These are phyloP conservation scores for Teratosphaeria epicoccoides DNA, from an alignment of 2,329 filamentous ascomycete genomes.

Conservation along the genomic window DNA sequence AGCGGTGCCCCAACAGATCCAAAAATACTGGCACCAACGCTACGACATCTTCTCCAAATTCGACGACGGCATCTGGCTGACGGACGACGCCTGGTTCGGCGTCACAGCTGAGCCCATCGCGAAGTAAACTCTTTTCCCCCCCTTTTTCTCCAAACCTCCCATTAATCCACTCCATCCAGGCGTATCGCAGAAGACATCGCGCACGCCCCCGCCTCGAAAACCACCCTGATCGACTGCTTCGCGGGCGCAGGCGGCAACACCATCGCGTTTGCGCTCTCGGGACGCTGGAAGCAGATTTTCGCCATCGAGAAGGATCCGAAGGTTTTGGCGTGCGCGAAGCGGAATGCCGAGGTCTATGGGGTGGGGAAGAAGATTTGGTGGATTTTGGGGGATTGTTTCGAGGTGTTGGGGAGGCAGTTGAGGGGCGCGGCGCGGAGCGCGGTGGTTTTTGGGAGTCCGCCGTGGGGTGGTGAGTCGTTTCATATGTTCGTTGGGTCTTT, in stretches of 20 bases:
- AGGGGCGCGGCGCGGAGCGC: conserved; percentile 39
- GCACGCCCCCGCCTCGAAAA: conserved; percentile 44
- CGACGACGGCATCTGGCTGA: conserved; percentile 80
- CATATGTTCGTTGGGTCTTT: not conserved
- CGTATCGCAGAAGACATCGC: conserved; percentile 66
- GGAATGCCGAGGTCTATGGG: conserved; percentile 80
- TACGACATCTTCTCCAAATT: conserved; percentile 81
- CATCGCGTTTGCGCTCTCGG: conserved; percentile 81
- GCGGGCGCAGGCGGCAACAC: conserved; percentile 86
- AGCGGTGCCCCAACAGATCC: conserved; percentile 71
- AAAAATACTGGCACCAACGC: conserved; percentile 88
- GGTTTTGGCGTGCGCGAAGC: conserved; percentile 78
- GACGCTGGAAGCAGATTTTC: conserved; percentile 71
- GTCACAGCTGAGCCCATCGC: conserved; percentile 91
- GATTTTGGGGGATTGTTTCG: conserved; percentile 79
- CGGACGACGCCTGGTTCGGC: conserved; percentile 90
- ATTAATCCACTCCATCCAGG: not conserved
- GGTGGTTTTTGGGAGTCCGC: conserved; percentile 61
- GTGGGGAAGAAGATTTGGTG: conserved; percentile 70
- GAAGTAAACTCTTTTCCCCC: conserved; percentile 40
- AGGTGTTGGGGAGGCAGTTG: conserved; percentile 49
- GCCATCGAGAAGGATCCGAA: conserved; percentile 75
- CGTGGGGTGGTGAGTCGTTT: conserved; percentile 54
- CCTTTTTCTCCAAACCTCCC: not conserved
- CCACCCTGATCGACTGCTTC: conserved; percentile 75